Evolutionary conservation across 2,329 filamentous ascomycete species (phyloP).

Genomic region (Zymoseptoria crescenta): DNA sequence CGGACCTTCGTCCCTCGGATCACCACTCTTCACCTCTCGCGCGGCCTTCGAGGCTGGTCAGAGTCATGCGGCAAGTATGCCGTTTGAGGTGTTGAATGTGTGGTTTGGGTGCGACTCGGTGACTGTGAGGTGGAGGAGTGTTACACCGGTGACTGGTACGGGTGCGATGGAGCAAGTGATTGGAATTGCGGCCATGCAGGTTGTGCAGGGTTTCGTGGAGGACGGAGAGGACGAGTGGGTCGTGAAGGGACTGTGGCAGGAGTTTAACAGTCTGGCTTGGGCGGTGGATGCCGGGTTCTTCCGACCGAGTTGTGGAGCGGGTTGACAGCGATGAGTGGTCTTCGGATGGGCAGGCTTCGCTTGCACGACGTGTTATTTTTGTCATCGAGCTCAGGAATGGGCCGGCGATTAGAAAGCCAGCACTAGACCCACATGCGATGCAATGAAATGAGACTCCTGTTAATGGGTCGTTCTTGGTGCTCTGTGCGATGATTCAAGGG

Average conservation of each 20-base stretch:
- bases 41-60: slow-evolving; percentile 24
- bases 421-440: no score
- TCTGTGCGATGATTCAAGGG: no score
- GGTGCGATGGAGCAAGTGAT: slow-evolving; percentile 18
- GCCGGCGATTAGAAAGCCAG: no score
- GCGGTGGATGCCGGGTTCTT: slow-evolving; percentile 22
- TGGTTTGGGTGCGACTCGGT: slow-evolving; percentile 28
- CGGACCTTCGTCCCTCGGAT: slow-evolving; percentile 17
- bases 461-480: no score
- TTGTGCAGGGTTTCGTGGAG: slow-evolving; percentile 4
- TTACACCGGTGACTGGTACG: slow-evolving; percentile 12
- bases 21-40: slow-evolving; percentile 23
- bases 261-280: slow-evolving; percentile 28
- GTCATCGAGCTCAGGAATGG: no score
- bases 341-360: neutral
- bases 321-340: neutral
- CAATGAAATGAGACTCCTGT: no score
- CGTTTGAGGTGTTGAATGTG: slow-evolving; percentile 26
- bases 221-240: slow-evolving; percentile 20
- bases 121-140: slow-evolving; percentile 24
- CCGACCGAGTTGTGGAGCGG: slow-evolving; percentile 9
- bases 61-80: slow-evolving; percentile 23
- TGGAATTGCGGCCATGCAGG: slow-evolving; percentile 25
- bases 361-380: neutral
- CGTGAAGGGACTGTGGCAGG: slow-evolving; percentile 26